Evolutionary conservation across 2,329 filamentous ascomycete species (phyloP).

Genomic region (Pseudocercospora musae): DNA sequence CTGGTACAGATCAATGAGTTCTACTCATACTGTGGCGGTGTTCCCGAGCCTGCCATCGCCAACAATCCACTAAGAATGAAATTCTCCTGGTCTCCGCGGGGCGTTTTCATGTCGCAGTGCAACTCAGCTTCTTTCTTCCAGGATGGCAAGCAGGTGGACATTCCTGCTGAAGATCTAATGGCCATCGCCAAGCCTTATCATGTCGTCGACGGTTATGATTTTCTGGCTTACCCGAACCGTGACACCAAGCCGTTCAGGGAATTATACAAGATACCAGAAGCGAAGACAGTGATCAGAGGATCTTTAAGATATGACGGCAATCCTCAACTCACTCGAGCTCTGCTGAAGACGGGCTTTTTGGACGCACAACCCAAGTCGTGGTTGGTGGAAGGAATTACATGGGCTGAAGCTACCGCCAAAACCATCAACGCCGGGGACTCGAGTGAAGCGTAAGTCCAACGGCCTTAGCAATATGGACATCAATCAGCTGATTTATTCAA

Average conservation of each 20-base stretch:
- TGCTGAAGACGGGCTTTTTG: not conserved
- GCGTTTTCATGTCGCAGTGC: not conserved
- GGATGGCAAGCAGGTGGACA: not conserved
- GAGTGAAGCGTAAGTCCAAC: not conserved
- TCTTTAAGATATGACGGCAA: not conserved
- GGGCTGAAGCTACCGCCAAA: not conserved
- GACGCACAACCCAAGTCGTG: not conserved
- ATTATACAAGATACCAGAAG: not conserved
- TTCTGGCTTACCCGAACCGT: not conserved
- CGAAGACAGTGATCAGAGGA: not conserved
- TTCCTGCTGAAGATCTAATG: not conserved
- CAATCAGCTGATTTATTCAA: too few species aligned
- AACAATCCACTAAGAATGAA: not conserved
- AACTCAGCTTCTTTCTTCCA: not conserved
- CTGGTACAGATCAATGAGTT: not conserved
- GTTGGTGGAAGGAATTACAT: not conserved
- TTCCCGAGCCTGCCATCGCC: not conserved
- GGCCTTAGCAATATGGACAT: too few species aligned
- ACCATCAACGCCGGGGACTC: not conserved
- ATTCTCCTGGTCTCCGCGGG: not conserved
- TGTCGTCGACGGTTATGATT: not conserved
- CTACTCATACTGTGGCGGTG: not conserved
- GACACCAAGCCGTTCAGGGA: not conserved
- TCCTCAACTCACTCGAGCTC: not conserved
- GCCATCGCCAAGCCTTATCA: not conserved